Evolutionary conservation across 805 yeast species (phyloP).

Genomic region (Spathaspora girioi): DNA sequence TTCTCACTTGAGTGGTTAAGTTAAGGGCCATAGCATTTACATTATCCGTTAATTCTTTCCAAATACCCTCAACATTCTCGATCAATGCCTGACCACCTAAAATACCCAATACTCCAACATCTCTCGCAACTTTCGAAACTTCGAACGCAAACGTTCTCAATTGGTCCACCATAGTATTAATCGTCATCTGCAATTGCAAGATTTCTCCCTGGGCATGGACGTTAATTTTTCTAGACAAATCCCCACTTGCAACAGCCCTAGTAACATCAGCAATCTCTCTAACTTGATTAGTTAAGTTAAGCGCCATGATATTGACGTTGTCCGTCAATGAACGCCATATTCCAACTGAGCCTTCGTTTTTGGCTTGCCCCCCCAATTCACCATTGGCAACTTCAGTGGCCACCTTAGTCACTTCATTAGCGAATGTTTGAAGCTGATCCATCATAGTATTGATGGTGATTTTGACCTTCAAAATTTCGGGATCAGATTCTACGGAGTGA

Average conservation of each 20-base stretch:
- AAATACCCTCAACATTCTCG: conserved; percentile 77
- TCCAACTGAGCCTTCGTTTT: conserved; percentile 80
- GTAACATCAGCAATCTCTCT: conserved; percentile 89
- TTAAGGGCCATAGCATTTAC: conserved; percentile 89
- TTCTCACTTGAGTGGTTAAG: conserved; percentile 83
- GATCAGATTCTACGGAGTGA: conserved; percentile 68
- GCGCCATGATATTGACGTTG: conserved; percentile 85
- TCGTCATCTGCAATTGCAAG: conserved; percentile 78
- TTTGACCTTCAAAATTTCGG: conserved; percentile 76
- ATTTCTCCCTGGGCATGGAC: conserved; percentile 93
- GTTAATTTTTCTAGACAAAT: conserved; percentile 74
- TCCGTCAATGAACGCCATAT: conserved; percentile 84
- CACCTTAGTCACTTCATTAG: conserved; percentile 76
- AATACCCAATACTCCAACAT: conserved; percentile 86
- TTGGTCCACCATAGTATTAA: conserved; percentile 86
- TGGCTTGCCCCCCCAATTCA: conserved; percentile 85
- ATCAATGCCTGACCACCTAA: conserved; percentile 86
- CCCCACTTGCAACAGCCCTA: conserved; percentile 85
- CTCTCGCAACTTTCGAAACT: conserved; percentile 82
- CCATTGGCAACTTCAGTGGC: conserved; percentile 92
- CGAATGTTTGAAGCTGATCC: conserved; percentile 80
- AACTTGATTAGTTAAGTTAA: conserved; percentile 64
- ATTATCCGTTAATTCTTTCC: conserved; percentile 84
- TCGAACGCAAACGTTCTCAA: conserved; percentile 79
- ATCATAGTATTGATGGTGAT: conserved; percentile 84